A percentile compares a stretch with the other conserved stretches of the same genome.
Evolutionary conservation across 2,329 filamentous ascomycete species (phyloP).

Genomic region (Teratosphaeria gauchensis): DNA sequence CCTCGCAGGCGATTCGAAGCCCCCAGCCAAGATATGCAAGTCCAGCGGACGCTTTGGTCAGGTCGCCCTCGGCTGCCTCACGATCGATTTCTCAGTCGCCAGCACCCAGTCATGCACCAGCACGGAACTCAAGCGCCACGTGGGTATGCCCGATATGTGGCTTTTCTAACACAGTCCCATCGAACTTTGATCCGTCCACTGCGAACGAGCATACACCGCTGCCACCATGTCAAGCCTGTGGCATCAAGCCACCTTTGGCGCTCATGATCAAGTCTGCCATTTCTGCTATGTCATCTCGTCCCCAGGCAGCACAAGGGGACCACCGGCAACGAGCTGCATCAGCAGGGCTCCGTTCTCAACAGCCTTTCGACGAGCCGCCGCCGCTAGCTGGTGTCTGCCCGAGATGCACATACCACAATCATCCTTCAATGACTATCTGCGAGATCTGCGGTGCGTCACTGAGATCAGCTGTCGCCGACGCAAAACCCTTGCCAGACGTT

Average conservation of each 20-base stretch:
- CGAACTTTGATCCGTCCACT: conserved; percentile 80
- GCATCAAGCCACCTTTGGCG: conserved; percentile 79
- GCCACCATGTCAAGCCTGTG: conserved; percentile 82
- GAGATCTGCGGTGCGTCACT: conserved; percentile 84
- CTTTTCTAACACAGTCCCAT: conserved; percentile 84
- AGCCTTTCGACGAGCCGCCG: background rate
- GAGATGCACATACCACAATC: conserved; percentile 87
- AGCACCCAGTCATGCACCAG: conserved; percentile 28
- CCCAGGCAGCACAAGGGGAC: conserved; percentile 8
- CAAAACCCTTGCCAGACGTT: conserved; percentile 20
- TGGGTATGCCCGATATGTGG: conserved; percentile 97
- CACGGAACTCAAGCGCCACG: conserved; percentile 53
- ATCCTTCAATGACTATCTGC: conserved; percentile 74
- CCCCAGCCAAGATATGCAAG: conserved; percentile 39
- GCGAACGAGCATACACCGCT: conserved; percentile 71
- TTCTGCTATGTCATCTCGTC: conserved; percentile 55
- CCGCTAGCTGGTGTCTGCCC: conserved; percentile 47
- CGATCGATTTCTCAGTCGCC: conserved; percentile 28
- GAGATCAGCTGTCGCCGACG: conserved; percentile 35
- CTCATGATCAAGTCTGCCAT: conserved; percentile 83
- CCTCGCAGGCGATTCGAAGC: conserved; percentile 44
- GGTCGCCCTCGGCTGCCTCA: conserved; percentile 39
- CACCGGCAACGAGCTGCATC: background rate
- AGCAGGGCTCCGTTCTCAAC: background rate
- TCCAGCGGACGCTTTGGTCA: conserved; percentile 32